Evolutionary conservation across 805 yeast species (phyloP).

Genomic region (Myxozyma vanderwaltii): DNA sequence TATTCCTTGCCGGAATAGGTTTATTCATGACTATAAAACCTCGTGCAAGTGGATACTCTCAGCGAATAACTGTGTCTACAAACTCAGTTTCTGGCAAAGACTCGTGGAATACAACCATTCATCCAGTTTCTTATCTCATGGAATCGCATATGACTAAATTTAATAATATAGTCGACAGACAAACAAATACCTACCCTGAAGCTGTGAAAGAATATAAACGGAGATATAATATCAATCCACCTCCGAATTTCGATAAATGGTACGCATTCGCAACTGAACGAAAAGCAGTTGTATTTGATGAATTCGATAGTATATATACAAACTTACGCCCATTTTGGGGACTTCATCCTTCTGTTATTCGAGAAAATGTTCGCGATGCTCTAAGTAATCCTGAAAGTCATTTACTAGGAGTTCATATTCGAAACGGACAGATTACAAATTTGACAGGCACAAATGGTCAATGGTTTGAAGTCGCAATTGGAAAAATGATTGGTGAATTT

Average conservation of each 20-base stretch:
- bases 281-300: slow-evolving; percentile 30
- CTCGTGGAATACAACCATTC: slow-evolving; percentile 32
- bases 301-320: slow-evolving; percentile 31
- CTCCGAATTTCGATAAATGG: slow-evolving; percentile 38
- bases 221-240: slow-evolving; percentile 33
- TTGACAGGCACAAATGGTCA: slow-evolving; percentile 25
- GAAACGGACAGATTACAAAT: slow-evolving; percentile 28
- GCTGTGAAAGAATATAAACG: slow-evolving; percentile 28
- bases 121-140: slow-evolving; percentile 31
- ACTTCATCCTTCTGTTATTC: slow-evolving; percentile 27
- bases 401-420: slow-evolving; percentile 28
- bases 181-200: slow-evolving; percentile 34
- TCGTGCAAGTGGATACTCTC: slow-evolving; percentile 20
- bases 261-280: slow-evolving; percentile 31
- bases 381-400: slow-evolving; percentile 23
- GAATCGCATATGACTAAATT: slow-evolving; percentile 14
- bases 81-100: neutral
- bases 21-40: slow-evolving; percentile 16
- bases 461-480: slow-evolving; percentile 28
- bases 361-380: slow-evolving; percentile 28
- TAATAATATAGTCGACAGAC: slow-evolving; percentile 15
- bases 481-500: slow-evolving; percentile 30
- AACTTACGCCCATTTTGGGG: slow-evolving; percentile 37
- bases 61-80: slow-evolving; percentile 15
- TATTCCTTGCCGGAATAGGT: slow-evolving; percentile 23